phyloP scores from a whole-genome alignment of 2,329 filamentous ascomycete genomes.

The Leptographium flavum region DNA sequence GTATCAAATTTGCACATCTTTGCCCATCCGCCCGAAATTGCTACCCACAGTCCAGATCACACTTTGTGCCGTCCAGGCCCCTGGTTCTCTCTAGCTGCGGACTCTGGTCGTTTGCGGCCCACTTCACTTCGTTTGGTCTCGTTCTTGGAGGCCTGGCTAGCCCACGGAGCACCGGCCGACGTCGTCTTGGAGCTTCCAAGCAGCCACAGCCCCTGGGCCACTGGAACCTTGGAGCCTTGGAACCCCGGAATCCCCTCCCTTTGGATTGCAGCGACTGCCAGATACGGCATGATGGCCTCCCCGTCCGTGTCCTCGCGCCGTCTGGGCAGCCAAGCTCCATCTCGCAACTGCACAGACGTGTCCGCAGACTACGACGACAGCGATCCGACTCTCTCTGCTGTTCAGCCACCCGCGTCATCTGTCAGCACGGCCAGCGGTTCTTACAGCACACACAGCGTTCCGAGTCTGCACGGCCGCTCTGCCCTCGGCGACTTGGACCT shows the following conservation, averaged over 20 bases:
- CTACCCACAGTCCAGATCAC: conserved; percentile 7
- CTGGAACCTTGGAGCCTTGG: background rate
- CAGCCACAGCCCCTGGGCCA: background rate
- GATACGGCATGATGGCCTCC: background rate
- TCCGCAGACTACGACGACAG: background rate
- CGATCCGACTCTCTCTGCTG: background rate
- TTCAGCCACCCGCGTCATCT: background rate
- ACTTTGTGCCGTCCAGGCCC: background rate
- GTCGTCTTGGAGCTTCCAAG: background rate
- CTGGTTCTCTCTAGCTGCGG: background rate
- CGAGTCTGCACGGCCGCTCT: background rate
- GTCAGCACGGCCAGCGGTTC: background rate
- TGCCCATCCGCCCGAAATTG: conserved; percentile 18
- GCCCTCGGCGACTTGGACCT: conserved; percentile 5
- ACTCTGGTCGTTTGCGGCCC: background rate
- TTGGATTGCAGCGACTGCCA: conserved; percentile 2
- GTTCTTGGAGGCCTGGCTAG: background rate
- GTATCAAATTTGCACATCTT: conserved; percentile 7
- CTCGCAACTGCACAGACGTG: background rate
- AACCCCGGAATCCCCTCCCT: background rate
- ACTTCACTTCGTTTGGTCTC: background rate
- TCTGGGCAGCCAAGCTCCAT: conserved; percentile 5
- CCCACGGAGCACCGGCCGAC: background rate
- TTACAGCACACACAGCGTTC: no score
- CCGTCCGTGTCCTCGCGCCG: background rate